Conservation (phyloP, 2,329 filamentous ascomycete genomes). For the Aspergillus quadricinctus region DNA sequence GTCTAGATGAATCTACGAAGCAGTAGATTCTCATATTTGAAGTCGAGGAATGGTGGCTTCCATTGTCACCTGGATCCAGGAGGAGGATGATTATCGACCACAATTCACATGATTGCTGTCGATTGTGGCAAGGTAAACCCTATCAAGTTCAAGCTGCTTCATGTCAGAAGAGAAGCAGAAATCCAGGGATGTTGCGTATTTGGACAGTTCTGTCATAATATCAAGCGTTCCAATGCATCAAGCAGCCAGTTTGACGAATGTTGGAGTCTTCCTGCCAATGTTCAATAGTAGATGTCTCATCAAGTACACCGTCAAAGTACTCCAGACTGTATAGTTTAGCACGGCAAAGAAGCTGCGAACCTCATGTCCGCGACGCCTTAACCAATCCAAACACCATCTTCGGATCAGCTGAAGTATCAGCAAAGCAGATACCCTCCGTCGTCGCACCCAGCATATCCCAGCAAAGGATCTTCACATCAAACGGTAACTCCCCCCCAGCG, state of each 20-base stretch:
- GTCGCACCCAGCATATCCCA: constrained; percentile 45
- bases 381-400: constrained; percentile 36
- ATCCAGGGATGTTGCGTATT: not conserved
- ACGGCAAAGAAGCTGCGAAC: not conserved
- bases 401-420: constrained; percentile 41
- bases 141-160: constrained; percentile 6
- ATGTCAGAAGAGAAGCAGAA: constrained; percentile 1
- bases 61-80: constrained; percentile 10
- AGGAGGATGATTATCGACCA: not conserved
- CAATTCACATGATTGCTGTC: constrained; percentile 9
- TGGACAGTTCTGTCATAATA: not conserved
- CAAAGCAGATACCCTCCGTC: constrained; percentile 44
- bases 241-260: not conserved
- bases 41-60: not conserved
- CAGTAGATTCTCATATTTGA: not conserved
- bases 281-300: not conserved
- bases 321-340: not conserved
- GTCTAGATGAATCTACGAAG: not conserved
- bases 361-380: constrained; percentile 2
- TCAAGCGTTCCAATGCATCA: not conserved
- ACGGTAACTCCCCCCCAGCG: constrained; percentile 14
- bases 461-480: constrained; percentile 39
- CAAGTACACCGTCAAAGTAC: not conserved
- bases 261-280: not conserved
- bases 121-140: constrained; percentile 3